Percentiles rank a stretch among this genome's conserved stretches.
phyloP scores from a whole-genome alignment of 176 grass and related monocot genomes.

The Urochloa ruziziensis region DNA sequence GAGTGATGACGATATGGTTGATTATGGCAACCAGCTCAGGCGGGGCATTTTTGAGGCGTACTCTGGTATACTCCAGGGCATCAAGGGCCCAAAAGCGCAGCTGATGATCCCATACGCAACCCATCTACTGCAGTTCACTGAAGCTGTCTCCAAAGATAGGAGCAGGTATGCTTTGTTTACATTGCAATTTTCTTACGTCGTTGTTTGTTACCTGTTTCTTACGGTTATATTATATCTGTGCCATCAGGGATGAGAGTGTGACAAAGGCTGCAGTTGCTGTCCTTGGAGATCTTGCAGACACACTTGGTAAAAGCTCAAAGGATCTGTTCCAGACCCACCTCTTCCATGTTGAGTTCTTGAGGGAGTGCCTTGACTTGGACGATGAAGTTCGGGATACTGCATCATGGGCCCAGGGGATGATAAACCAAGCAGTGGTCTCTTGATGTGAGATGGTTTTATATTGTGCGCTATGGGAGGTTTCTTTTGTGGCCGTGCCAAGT shows the following conservation, averaged over 20 bases:
- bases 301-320: conserved; percentile 61
- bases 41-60: conserved; percentile 88
- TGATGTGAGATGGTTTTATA: conserved; percentile 30
- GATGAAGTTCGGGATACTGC: conserved; percentile 78
- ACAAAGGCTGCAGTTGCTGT: conserved; percentile 82
- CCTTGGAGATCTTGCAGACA: conserved; percentile 76
- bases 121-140: conserved; percentile 71
- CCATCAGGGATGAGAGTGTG: conserved; percentile 72
- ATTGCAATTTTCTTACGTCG: conserved; percentile 13
- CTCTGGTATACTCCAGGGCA: conserved; percentile 86
- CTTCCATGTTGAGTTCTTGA: conserved; percentile 74
- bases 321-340: conserved; percentile 52
- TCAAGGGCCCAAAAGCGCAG: conserved; percentile 73
- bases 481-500: conserved; percentile 44
- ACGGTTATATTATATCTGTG: not conserved
- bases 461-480: conserved; percentile 27
- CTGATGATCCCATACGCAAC: conserved; percentile 74
- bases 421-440: conserved; percentile 64
- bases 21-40: conserved; percentile 81
- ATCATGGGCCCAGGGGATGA: conserved; percentile 65
- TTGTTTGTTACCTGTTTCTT: conserved; percentile 9
- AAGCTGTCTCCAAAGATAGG: conserved; percentile 64
- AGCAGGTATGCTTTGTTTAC: conserved; percentile 51
- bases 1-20: conserved; percentile 81
- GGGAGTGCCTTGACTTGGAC: conserved; percentile 60